A percentile compares a stretch with the other conserved stretches of the same genome.
These are phyloP conservation scores for Ceratorhiza oryzae-sativae DNA, from an alignment of 1,284 basidiomycete genomes.

Conservation along the genomic window DNA sequence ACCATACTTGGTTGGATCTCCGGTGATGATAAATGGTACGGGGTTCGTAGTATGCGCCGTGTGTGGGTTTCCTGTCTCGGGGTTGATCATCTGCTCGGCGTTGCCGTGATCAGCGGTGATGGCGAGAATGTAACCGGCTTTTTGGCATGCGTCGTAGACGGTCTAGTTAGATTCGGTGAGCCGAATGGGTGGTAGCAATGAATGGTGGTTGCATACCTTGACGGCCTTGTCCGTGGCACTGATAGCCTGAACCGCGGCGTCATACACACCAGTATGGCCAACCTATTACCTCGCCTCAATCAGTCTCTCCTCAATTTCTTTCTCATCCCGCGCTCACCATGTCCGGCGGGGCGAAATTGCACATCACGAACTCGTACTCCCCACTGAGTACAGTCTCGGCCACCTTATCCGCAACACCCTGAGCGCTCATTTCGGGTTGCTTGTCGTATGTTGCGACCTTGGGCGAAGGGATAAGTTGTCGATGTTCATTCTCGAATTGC, in stretches of 20 bases:
- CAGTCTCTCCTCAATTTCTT: not conserved
- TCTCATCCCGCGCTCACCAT: conserved; percentile 65
- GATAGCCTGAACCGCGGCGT: conserved; percentile 87
- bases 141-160: conserved; percentile 82
- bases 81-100: conserved; percentile 90
- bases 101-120: conserved; percentile 94
- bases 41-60: conserved; percentile 86
- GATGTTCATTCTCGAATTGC: conserved; percentile 81
- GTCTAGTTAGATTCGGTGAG: conserved; percentile 50
- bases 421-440: conserved; percentile 85
- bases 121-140: conserved; percentile 83
- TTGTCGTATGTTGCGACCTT: conserved; percentile 84
- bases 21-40: conserved; percentile 80
- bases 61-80: conserved; percentile 81
- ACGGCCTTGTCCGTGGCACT: conserved; percentile 84
- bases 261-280: conserved; percentile 88
- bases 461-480: conserved; percentile 88
- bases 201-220: conserved; percentile 50
- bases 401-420: conserved; percentile 86
- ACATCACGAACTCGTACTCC: conserved; percentile 89
- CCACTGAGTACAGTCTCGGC: conserved; percentile 76
- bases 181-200: not conserved
- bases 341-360: conserved; percentile 94
- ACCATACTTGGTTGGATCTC: conserved; percentile 60
- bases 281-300: conserved; percentile 56